Conservation (phyloP, 2,329 filamentous ascomycete genomes). For the Tolypocladium guangdongense region DNA sequence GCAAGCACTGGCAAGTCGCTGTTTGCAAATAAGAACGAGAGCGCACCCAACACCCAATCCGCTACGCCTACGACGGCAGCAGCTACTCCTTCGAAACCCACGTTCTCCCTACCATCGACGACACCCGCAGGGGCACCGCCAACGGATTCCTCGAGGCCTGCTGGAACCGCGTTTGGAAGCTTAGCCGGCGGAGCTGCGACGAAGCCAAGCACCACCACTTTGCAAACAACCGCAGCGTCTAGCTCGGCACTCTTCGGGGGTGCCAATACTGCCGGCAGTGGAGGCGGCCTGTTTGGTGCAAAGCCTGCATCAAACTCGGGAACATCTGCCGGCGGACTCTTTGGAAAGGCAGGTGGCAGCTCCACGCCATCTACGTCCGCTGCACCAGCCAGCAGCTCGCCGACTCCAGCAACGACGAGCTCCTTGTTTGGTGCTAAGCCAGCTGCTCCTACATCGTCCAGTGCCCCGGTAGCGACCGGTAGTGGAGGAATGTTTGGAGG, state of each 20-base stretch:
- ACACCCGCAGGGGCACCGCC: conserved; percentile 38
- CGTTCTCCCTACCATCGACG: conserved; percentile 37
- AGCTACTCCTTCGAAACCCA: conserved; percentile 32
- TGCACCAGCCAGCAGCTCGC: conserved; percentile 12
- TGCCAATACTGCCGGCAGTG: conserved; percentile 10
- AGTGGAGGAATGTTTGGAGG: conserved; percentile 22
- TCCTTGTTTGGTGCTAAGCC: conserved; percentile 32
- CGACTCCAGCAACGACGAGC: conserved; percentile 9
- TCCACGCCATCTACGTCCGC: conserved; percentile 11
- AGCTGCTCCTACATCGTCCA: conserved; percentile 13
- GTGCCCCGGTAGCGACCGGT: conserved; percentile 12
- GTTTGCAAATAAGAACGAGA: conserved; percentile 16
- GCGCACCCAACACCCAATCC: neutral
- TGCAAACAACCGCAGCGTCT: conserved; percentile 9
- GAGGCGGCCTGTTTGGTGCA: conserved; percentile 6
- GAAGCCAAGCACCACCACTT: neutral
- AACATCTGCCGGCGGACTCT: conserved; percentile 12
- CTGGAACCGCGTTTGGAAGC: conserved; percentile 3
- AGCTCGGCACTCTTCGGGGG: conserved; percentile 19
- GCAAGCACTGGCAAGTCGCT: conserved; percentile 13
- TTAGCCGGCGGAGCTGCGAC: neutral
- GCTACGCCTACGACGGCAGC: conserved; percentile 17
- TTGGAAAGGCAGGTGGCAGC: conserved; percentile 11
- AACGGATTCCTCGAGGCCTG: conserved; percentile 20
- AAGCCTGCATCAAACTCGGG: conserved; percentile 13